These are phyloP conservation scores for Emergomyces orientalis DNA, from an alignment of 2,329 filamentous ascomycete species.

Conservation along the genomic window DNA sequence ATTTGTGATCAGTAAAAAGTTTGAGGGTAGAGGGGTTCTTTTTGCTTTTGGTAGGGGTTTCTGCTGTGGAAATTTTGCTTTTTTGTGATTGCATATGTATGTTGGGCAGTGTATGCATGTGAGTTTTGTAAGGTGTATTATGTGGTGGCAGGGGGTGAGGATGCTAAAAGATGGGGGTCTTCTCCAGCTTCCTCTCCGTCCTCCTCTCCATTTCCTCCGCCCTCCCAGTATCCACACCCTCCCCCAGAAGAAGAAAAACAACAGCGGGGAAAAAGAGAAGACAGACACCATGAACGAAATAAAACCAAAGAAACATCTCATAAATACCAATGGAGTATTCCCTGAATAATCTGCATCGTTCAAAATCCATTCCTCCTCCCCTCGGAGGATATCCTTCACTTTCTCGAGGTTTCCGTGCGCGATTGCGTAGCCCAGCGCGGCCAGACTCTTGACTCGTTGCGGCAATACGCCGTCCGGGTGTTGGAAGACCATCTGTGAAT, in stretches of 20 bases:
- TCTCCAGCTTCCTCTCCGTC: neutral
- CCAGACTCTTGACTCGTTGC: conserved; percentile 56
- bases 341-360: conserved; percentile 72
- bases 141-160: neutral
- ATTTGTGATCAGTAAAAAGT: neutral
- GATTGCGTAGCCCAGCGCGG: conserved; percentile 71
- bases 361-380: conserved; percentile 57
- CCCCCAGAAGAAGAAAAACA: neutral
- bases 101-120: neutral
- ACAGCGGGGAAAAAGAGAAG: neutral
- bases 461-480: conserved; percentile 56
- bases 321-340: conserved; percentile 52
- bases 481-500: conserved; percentile 61
- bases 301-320: neutral
- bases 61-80: no score
- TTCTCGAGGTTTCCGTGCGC: conserved; percentile 57
- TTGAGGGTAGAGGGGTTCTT: neutral
- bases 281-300: neutral
- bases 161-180: neutral
- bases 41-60: neutral
- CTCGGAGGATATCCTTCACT: conserved; percentile 58
- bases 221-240: neutral
- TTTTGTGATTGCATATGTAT: neutral
- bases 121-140: neutral
- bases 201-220: no score